phyloP scores from a whole-genome alignment of 2,329 filamentous ascomycete species.

The Chaetomium globosum region DNA sequence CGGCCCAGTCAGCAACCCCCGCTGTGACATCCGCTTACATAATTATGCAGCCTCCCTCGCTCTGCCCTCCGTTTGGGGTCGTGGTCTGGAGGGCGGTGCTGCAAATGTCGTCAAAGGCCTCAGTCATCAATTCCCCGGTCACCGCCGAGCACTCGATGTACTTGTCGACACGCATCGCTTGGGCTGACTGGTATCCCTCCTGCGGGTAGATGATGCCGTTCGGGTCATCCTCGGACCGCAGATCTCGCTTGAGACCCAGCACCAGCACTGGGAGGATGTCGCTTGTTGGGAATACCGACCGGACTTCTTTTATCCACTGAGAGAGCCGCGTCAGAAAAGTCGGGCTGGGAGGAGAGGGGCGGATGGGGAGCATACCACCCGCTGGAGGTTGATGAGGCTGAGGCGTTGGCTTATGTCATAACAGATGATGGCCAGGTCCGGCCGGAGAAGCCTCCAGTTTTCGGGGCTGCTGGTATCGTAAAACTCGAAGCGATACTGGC shows the following conservation, averaged over 20 bases:
- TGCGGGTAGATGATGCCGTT: constrained; percentile 64
- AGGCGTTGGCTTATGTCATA: constrained; percentile 63
- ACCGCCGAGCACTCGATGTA: constrained; percentile 67
- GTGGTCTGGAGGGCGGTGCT: constrained; percentile 56
- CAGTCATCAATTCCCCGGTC: constrained; percentile 60
- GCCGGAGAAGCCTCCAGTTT: constrained; percentile 60
- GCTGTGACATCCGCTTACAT: constrained; percentile 46
- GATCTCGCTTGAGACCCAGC: constrained; percentile 63
- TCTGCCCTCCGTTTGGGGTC: constrained; percentile 54
- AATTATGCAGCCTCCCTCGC: constrained; percentile 56
- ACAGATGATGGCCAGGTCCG: constrained; percentile 62
- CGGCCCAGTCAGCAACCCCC: background rate
- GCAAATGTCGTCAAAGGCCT: constrained; percentile 64
- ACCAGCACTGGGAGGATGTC: constrained; percentile 59
- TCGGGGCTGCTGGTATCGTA: constrained; percentile 62
- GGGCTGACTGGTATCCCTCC: constrained; percentile 59
- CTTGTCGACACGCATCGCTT: constrained; percentile 62
- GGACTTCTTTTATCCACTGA: constrained; percentile 63
- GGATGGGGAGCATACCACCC: constrained; percentile 50
- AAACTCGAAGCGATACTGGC: constrained; percentile 59
- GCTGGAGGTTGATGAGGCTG: constrained; percentile 61
- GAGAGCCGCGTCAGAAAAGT: constrained; percentile 16
- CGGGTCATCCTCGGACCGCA: constrained; percentile 60
- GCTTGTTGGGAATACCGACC: constrained; percentile 50
- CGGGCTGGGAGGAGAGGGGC: background rate